A percentile compares a stretch with the other conserved stretches of the same genome.
Conservation (phyloP, 2,329 filamentous ascomycete genomes). For the Aspergillus brunneoviolaceus region DNA sequence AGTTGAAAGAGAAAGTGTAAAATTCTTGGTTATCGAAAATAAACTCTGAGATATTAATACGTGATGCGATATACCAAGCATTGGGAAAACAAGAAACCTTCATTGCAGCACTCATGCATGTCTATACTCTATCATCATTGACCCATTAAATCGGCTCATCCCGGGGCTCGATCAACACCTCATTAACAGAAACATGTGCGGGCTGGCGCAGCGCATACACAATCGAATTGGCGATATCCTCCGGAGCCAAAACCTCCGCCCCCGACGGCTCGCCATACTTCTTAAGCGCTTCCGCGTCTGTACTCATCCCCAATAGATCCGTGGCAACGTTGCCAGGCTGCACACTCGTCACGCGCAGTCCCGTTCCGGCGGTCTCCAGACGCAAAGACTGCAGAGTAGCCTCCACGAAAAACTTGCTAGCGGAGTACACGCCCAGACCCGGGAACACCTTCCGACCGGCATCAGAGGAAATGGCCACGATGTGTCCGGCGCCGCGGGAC, state of each 20-base stretch:
- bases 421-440: constrained; percentile 77
- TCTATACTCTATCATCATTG: background rate
- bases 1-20: no score
- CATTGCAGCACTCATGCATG: background rate
- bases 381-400: constrained; percentile 73
- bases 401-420: constrained; percentile 82
- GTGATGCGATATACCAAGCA: no score
- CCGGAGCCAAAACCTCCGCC: constrained; percentile 70
- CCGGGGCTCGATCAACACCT: constrained; percentile 74
- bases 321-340: constrained; percentile 78
- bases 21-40: no score
- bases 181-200: constrained; percentile 74
- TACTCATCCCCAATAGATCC: constrained; percentile 71
- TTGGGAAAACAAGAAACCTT: background rate
- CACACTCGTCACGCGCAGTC: constrained; percentile 69
- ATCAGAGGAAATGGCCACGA: constrained; percentile 80
- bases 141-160: constrained; percentile 66
- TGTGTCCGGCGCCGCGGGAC: constrained; percentile 65
- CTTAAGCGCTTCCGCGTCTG: constrained; percentile 72
- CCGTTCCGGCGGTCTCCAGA: constrained; percentile 72
- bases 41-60: no score
- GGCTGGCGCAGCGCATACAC: constrained; percentile 74
- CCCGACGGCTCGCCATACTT: constrained; percentile 75
- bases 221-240: constrained; percentile 71
- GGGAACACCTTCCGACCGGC: constrained; percentile 80